Conservation (phyloP, 148 eudicot species). For the Nepenthes mirabilis region DNA sequence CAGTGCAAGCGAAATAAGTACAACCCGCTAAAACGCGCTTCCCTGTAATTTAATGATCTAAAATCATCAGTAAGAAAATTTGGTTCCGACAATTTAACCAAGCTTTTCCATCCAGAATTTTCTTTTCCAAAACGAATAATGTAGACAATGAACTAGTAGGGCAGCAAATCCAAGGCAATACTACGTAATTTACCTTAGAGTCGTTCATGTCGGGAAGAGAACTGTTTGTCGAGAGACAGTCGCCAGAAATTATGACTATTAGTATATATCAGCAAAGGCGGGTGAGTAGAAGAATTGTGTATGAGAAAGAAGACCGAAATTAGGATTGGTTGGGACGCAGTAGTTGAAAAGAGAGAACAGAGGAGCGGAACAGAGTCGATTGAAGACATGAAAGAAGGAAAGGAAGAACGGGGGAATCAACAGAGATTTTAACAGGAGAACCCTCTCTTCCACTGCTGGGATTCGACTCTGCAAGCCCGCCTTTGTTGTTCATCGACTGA, state of each 20-base stretch:
- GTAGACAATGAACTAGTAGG: not conserved
- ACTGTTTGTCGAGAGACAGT: not conserved
- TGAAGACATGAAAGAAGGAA: conserved; percentile 18
- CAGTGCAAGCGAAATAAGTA: too few relatives aligned
- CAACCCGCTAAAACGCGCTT: too few relatives aligned
- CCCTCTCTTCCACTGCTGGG: conserved; percentile 1
- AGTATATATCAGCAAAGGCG: not conserved
- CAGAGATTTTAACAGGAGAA: conserved; percentile 18
- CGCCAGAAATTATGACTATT: not conserved
- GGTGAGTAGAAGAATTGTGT: conserved; percentile 6
- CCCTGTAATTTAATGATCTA: too few relatives aligned
- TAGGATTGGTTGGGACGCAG: conserved; percentile 13
- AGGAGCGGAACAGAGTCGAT: conserved; percentile 7
- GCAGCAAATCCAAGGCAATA: not conserved
- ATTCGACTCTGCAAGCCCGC: not conserved
- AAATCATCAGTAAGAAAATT: too few relatives aligned
- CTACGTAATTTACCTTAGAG: conserved; percentile 14
- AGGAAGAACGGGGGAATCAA: conserved; percentile 7
- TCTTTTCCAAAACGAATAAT: not conserved
- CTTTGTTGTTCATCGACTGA: conserved; percentile 1
- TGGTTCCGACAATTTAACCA: too few relatives aligned
- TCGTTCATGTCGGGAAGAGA: conserved; percentile 15
- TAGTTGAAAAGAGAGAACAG: conserved; percentile 4
- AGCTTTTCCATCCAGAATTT: too few relatives aligned
- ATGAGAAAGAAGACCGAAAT: conserved; percentile 18